These are phyloP conservation scores for Lodderomyces parapsilosis DNA, from an alignment of 1,139 yeast genomes.

Conservation along the genomic window DNA sequence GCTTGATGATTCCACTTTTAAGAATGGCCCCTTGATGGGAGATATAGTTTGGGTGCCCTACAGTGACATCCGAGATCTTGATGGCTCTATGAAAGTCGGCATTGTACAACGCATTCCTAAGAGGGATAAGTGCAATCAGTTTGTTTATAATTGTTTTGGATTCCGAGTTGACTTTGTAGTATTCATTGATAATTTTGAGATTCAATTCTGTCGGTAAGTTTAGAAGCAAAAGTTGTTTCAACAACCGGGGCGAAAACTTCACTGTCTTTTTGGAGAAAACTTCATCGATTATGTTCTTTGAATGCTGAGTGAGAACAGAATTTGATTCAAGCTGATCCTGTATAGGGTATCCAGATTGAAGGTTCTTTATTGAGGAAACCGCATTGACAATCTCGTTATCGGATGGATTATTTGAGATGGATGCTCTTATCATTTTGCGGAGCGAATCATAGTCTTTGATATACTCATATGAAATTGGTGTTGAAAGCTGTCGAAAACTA, in stretches of 20 bases:
- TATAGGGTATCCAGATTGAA: constrained; percentile 17
- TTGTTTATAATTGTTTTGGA: constrained; percentile 32
- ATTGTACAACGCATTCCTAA: constrained; percentile 56
- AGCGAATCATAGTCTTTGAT: constrained; percentile 14
- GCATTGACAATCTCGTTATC: constrained; percentile 15
- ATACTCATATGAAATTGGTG: constrained; percentile 14
- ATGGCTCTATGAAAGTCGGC: constrained; percentile 61
- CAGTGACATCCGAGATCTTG: constrained; percentile 58
- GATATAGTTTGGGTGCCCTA: constrained; percentile 55
- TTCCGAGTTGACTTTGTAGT: constrained; percentile 35
- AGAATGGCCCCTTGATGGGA: constrained; percentile 28
- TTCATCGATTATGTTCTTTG: constrained; percentile 12
- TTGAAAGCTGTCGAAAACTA: background rate
- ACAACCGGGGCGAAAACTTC: constrained; percentile 22
- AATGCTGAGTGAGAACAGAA: constrained; percentile 21
- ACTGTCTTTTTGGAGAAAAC: constrained; percentile 22
- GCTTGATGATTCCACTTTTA: constrained; percentile 27
- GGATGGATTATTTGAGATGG: constrained; percentile 9
- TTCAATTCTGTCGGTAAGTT: constrained; percentile 33
- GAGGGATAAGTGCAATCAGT: constrained; percentile 57
- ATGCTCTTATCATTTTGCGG: constrained; percentile 8
- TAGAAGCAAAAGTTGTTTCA: constrained; percentile 31
- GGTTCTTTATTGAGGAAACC: constrained; percentile 22
- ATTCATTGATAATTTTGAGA: constrained; percentile 31
- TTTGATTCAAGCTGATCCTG: constrained; percentile 14